These are phyloP conservation scores for Sarocladiaceae sp. DNA, from an alignment of 2,329 filamentous ascomycete species.

Conservation along the genomic window DNA sequence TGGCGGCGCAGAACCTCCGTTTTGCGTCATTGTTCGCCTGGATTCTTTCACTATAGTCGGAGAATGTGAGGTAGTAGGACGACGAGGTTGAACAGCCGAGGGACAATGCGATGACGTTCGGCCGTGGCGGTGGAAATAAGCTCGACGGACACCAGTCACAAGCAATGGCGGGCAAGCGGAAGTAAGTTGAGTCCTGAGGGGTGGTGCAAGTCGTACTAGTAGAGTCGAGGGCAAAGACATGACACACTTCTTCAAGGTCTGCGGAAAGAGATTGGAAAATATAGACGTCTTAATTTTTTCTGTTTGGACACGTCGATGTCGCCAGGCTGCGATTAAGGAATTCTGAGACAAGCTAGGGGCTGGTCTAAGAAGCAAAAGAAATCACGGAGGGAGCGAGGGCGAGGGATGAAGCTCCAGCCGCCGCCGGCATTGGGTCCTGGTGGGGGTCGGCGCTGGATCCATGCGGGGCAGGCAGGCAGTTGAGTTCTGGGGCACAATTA, in stretches of 20 bases:
- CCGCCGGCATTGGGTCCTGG: background rate
- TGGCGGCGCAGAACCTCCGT: background rate
- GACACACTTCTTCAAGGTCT: background rate
- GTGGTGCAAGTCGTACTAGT: background rate
- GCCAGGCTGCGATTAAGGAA: too few species aligned
- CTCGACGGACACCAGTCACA: background rate
- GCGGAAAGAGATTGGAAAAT: too few species aligned
- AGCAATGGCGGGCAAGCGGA: background rate
- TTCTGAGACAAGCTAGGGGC: background rate
- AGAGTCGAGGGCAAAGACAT: background rate
- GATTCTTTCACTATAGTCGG: background rate
- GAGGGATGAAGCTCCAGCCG: background rate
- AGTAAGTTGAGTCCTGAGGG: background rate
- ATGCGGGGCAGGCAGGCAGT: constrained; percentile 1
- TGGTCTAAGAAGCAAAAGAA: background rate
- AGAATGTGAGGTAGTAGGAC: background rate
- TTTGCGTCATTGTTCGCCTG: background rate
- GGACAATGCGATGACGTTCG: background rate
- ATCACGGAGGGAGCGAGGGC: background rate
- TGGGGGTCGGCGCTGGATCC: background rate
- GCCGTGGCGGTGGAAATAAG: background rate
- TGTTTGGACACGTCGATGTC: background rate
- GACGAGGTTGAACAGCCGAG: background rate
- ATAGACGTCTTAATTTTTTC: too few species aligned
- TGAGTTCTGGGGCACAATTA: too few species aligned